Base-by-base conservation (phyloP, 1,284 basidiomycete species). In the Cryptococcus jaspeensis region DNA sequence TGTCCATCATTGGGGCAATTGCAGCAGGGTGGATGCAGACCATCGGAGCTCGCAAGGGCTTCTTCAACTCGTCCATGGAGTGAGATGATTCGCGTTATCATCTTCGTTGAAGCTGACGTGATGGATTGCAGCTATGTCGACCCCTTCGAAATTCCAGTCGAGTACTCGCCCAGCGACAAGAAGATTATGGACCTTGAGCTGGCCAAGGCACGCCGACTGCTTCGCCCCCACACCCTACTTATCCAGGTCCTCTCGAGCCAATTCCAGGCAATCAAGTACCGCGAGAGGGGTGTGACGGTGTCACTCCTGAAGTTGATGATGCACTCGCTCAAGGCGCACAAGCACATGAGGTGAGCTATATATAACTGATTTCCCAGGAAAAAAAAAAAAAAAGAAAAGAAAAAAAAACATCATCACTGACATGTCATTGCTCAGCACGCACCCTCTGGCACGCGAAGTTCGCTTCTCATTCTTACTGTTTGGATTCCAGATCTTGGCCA, bases 121-220 rank as follows among this genome's bases (percentile, higher is more conserved):
- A 5, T 32, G 5, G 20, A 12, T 40, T 47, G 37, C 67, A 95
- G 92, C 77, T 87, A 88, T 62, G 80, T 84, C 52, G 91, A 96
- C 74, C 94, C 96, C 0, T 93, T 98, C 76, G 83, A 86, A 62
- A 85, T 88, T 60, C 86, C 90, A 5, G 86, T 96, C 47, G 85
- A 88, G 65, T 99, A 97, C 75, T 87, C 87, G 48, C 92, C 96
- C 0, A 95, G 91, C 0, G 87, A 98, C 77, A 92, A 91, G 74
- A 84, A 87, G 28, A 81, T 83, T 43, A 89, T 97, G 53, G 89
- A 93, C 64, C 84, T 86, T 28, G 85, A 86, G 48, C 82, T 83
- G 42, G 81, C 81, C 28, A 82, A 85, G 62, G 92, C 92, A 1
- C 84, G 85, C 43, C 84, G 89, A 32, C 78, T 93, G 11, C 82